Conservation (phyloP, 495 filamentous ascomycete genomes). For the Hypoxylon perforatum region DNA sequence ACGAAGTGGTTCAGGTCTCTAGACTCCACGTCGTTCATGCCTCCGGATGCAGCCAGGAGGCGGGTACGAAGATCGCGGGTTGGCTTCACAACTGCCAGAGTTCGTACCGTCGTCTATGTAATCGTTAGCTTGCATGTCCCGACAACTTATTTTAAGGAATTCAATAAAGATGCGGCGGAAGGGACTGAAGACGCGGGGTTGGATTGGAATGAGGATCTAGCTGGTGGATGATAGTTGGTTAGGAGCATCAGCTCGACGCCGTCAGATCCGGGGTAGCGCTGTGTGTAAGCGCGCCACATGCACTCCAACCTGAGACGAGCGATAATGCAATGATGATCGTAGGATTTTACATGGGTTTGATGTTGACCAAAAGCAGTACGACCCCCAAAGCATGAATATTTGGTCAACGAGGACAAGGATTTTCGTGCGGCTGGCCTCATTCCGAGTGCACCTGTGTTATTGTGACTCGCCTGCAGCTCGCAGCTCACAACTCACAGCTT, state of each 20-base stretch:
- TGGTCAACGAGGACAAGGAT: conserved; percentile 7
- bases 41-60: conserved; percentile 76
- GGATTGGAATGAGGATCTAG: conserved; percentile 13
- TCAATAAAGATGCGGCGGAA: conserved; percentile 5
- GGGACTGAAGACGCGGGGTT: conserved; percentile 12
- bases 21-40: conserved; percentile 77
- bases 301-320: conserved; percentile 15
- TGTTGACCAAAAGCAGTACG: conserved; percentile 4
- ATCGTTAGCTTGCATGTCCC: conserved; percentile 12
- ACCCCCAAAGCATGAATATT: conserved; percentile 1
- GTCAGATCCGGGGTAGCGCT: conserved; percentile 29
- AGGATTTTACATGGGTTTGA: conserved; percentile 17
- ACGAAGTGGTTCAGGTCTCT: conserved; percentile 84
- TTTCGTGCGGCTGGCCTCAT: conserved; percentile 28
- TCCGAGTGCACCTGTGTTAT: conserved; percentile 19
- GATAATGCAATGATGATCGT: conserved; percentile 24
- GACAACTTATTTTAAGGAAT: conserved; percentile 1
- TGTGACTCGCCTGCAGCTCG: conserved; percentile 36
- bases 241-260: conserved; percentile 26
- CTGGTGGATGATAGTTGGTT: conserved; percentile 13
- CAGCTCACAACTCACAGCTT: conserved; percentile 9
- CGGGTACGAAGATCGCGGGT: conserved; percentile 83
- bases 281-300: conserved; percentile 15
- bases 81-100: conserved; percentile 80
- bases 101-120: conserved; percentile 70